phyloP scores from a whole-genome alignment of 2,329 filamentous ascomycete genomes.

The Remersonia thermophila region DNA sequence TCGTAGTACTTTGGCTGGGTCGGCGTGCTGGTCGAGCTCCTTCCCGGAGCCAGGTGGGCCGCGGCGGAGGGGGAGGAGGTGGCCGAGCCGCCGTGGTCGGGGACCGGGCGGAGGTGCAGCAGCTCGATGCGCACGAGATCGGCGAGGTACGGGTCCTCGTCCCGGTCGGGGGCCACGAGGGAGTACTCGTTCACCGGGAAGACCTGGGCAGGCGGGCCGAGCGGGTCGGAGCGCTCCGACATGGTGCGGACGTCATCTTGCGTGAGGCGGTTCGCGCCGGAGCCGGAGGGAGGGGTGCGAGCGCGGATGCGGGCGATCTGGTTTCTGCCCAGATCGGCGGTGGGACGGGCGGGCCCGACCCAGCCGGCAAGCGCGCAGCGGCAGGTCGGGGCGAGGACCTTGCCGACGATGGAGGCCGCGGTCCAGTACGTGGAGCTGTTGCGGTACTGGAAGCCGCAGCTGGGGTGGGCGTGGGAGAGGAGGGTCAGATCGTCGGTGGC shows the following conservation, averaged over 20 bases:
- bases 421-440: conserved; percentile 68
- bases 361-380: conserved; percentile 54
- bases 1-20: conserved; percentile 40
- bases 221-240: conserved; percentile 53
- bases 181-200: conserved; percentile 59
- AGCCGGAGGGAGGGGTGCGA: conserved; percentile 32
- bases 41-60: neutral
- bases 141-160: conserved; percentile 34
- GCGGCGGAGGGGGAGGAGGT: conserved; percentile 2
- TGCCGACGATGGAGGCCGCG: conserved; percentile 58
- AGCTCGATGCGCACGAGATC: conserved; percentile 60
- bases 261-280: conserved; percentile 32
- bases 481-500: conserved; percentile 53
- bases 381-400: conserved; percentile 62
- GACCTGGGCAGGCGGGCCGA: conserved; percentile 48
- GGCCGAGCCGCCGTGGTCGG: conserved; percentile 2
- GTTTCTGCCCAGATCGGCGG: conserved; percentile 51
- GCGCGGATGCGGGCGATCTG: conserved; percentile 60
- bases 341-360: conserved; percentile 60
- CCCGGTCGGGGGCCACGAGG: conserved; percentile 43
- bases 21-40: neutral
- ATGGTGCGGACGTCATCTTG: conserved; percentile 52
- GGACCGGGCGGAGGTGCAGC: conserved; percentile 42
- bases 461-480: conserved; percentile 54
- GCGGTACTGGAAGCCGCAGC: conserved; percentile 65